These are phyloP conservation scores for Clavispora santaluciae DNA, from an alignment of 805 yeast genomes.

Conservation along the genomic window DNA sequence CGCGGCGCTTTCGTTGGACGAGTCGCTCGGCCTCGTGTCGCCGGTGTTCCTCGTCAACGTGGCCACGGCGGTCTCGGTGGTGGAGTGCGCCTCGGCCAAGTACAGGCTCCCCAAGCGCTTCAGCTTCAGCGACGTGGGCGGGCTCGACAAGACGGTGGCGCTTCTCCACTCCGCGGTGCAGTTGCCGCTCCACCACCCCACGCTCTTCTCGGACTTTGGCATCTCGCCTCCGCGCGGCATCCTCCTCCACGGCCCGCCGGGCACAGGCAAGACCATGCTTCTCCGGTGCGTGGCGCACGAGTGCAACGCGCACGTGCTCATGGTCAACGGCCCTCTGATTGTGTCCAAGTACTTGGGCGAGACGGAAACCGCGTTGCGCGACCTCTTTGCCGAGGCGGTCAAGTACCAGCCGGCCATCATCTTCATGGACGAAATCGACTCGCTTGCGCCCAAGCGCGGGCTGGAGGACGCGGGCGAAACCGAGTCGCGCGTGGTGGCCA, in stretches of 20 bases:
- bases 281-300: slow-evolving; percentile 78
- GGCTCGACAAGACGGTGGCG: slow-evolving; percentile 60
- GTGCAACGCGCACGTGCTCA: slow-evolving; percentile 74
- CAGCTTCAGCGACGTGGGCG: slow-evolving; percentile 66
- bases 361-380: slow-evolving; percentile 81
- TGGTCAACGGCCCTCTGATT: slow-evolving; percentile 86
- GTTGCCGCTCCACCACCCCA: slow-evolving; percentile 75
- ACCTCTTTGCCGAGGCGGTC: slow-evolving; percentile 77
- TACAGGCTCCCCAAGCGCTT: slow-evolving; percentile 41
- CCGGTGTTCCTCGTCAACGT: slow-evolving; percentile 44
- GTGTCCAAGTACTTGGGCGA: slow-evolving; percentile 93
- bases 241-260: slow-evolving; percentile 93
- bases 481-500: slow-evolving; percentile 86
- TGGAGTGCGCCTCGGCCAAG: slow-evolving; percentile 12
- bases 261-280: slow-evolving; percentile 93
- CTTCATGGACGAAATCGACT: slow-evolving; percentile 90
- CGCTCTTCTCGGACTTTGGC: slow-evolving; percentile 76
- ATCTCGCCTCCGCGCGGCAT: slow-evolving; percentile 91
- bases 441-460: slow-evolving; percentile 79
- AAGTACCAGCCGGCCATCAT: slow-evolving; percentile 83
- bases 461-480: slow-evolving; percentile 87
- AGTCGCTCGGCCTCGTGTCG: slow-evolving; percentile 27
- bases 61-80: slow-evolving; percentile 15
- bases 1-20: slow-evolving; percentile 9
- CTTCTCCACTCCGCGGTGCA: slow-evolving; percentile 63